Base-by-base conservation (phyloP, 257 asterid genomes). In the Fraxinus excelsior region DNA sequence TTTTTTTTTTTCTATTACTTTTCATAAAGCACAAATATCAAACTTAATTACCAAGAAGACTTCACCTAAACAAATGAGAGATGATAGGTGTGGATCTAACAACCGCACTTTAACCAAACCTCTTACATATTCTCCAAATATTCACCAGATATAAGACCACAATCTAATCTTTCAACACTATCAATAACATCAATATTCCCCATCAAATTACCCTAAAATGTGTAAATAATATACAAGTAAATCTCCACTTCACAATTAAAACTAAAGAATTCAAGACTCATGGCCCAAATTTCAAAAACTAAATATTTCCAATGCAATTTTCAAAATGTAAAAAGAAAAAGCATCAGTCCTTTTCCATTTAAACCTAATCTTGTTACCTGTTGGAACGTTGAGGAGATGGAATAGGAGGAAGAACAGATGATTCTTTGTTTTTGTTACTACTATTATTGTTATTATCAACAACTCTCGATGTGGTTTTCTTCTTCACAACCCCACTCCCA, bases 381-480 rank as follows among this genome's bases (percentile, higher is more conserved):
- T 77, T 80, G 28, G 87, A 81, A 5, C 96, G 91, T 78, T 75
- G 90, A 70, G 98, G 92, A 64, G 97, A 89, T 76, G 95, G 85
- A 80, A 80, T 82, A 58, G 90, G 84, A 78, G 88, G 88, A 68
- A 75, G 84, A 78, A 78, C 70, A 79, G 76, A 82, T 21, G 82
- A 88, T 77, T 80, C 92, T 78, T 84, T 77, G 26, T 46, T 69
- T 49, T 2, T 58, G 62, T 60, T 53, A 79, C 56, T 78, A 77
- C 75, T 76, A 56, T 42, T 79, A 60, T 69, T 75, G 44, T 78
- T 80, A 77, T 84, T 88, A 68, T 90, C 93, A 86, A 85, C 82
- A 71, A 87, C 88, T 49, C 96, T 76, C 10, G 97, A 92, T 80
- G 96, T 94, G 53, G 87, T 87, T 80, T 85, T 88, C 92, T 78